phyloP scores from a whole-genome alignment of 495 filamentous ascomycete species.

The Penicillium cinerascens region DNA sequence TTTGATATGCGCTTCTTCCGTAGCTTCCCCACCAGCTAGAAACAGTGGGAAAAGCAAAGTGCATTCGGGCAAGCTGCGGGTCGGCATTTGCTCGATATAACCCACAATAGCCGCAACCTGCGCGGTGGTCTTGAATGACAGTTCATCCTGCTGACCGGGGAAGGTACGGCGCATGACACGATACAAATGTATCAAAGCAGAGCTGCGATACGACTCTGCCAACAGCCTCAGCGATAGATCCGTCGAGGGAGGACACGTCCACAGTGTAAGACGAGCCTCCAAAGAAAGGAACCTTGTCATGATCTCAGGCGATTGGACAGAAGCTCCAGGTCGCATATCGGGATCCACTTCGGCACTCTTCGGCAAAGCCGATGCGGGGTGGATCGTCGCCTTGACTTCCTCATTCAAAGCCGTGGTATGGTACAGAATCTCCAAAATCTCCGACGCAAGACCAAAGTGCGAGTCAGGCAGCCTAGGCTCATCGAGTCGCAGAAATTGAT shows the following conservation, averaged over 20 bases:
- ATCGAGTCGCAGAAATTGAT: conserved; percentile 7
- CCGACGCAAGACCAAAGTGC: conserved; percentile 13
- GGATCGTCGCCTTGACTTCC: neutral
- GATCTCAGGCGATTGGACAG: too few relatives aligned
- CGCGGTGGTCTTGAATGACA: neutral
- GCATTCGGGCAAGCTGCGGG: conserved; percentile 11
- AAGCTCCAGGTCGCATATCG: neutral
- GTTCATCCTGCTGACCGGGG: neutral
- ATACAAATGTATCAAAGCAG: conserved; percentile 10
- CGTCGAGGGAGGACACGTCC: conserved; percentile 5
- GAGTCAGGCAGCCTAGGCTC: conserved; percentile 7
- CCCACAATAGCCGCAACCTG: conserved; percentile 6
- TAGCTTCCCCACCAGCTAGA: conserved; percentile 10
- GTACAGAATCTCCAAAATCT: conserved; percentile 8
- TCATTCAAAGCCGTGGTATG: conserved; percentile 1
- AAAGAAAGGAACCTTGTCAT: neutral
- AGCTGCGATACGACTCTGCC: conserved; percentile 11
- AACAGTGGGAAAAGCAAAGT: conserved; percentile 15
- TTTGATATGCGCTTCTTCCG: conserved; percentile 8
- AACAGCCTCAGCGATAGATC: conserved; percentile 4
- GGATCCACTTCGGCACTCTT: neutral
- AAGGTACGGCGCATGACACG: conserved; percentile 3
- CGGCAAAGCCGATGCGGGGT: neutral
- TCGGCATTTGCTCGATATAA: conserved; percentile 10
- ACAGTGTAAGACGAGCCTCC: neutral